Evolutionary conservation across 495 filamentous ascomycete species (phyloP), one percentile per base, ranked within the genome.

Genomic region (Xylaria nigripes): DNA sequence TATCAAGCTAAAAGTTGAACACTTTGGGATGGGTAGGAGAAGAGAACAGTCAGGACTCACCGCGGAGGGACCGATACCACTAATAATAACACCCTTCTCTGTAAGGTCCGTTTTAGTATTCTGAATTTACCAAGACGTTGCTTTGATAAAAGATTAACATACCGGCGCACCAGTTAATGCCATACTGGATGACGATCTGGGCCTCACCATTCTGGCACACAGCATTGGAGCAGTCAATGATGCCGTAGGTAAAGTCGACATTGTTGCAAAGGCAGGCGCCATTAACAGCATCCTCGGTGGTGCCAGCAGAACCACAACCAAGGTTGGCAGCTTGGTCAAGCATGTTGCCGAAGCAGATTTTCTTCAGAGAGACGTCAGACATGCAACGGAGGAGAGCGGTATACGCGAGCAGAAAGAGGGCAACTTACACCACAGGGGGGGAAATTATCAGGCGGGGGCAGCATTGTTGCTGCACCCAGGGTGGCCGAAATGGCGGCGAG

Each of bases 291-390:
- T 56, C 19, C 18, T 23, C 34, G 6, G 52, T 55, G 13, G 52
- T 22, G 45, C 46, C 51, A 27, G 29, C 45, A 2, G 24, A 16
- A 10, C 24, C 43, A 71, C 89, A 95, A 47, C 80, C 80, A 53
- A 90, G 75, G n/a, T 69, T 56, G 10, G 59, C 55, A 50, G 84
- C 82, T 72, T 82, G 74, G 53, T 52, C 68, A 56, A 85, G 70
- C 86, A 93, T 90, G 77, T 86, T 87, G 71, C 55, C 73, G 62
- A 86, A 72, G 65, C 89, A 93, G 59, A 73, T 81, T 72, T 79
- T 71, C 88, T 92, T 49, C 57, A 42, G 41, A 12, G 22, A n/a
- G 16, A 3, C 22, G 50, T 67, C 24, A 67, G 55, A 19, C 54
- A 24, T 16, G 27, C 24, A 18, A 48, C 6, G n/a, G 15, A 34